phyloP scores from a whole-genome alignment of 768 basidiomycete genomes.

The Coprinopsis cinerea region DNA sequence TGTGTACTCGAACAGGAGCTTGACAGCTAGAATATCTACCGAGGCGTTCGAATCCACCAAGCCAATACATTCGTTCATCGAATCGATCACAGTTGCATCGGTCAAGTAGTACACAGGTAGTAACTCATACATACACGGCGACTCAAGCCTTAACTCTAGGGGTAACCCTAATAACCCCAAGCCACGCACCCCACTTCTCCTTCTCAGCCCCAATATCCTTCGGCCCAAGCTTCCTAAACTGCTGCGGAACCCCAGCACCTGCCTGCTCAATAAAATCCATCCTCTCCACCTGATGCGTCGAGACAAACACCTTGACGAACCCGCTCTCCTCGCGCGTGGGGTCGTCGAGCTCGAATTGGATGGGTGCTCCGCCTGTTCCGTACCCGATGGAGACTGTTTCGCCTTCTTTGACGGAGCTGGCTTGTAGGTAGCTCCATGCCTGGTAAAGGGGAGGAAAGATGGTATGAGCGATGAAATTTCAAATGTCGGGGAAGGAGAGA shows the following conservation, averaged over 20 bases:
- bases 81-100: too few relatives aligned
- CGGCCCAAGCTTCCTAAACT: neutral
- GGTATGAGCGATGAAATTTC: neutral
- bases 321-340: neutral
- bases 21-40: too few relatives aligned
- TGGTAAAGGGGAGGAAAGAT: neutral
- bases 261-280: neutral
- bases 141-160: neutral
- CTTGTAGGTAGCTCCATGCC: neutral
- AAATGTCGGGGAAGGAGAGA: neutral
- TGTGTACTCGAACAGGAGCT: too few relatives aligned
- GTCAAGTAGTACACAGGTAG: too few relatives aligned
- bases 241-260: neutral
- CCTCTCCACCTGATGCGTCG: neutral
- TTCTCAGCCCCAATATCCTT: neutral
- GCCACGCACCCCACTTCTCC: neutral
- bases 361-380: neutral
- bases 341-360: neutral
- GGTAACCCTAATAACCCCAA: neutral
- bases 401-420: neutral
- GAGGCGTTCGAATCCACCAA: too few relatives aligned
- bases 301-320: neutral
- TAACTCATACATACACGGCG: neutral
- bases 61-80: too few relatives aligned
- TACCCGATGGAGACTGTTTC: neutral